Base-by-base conservation (phyloP, 495 filamentous ascomycete species). In the Haplographium delicatum region DNA sequence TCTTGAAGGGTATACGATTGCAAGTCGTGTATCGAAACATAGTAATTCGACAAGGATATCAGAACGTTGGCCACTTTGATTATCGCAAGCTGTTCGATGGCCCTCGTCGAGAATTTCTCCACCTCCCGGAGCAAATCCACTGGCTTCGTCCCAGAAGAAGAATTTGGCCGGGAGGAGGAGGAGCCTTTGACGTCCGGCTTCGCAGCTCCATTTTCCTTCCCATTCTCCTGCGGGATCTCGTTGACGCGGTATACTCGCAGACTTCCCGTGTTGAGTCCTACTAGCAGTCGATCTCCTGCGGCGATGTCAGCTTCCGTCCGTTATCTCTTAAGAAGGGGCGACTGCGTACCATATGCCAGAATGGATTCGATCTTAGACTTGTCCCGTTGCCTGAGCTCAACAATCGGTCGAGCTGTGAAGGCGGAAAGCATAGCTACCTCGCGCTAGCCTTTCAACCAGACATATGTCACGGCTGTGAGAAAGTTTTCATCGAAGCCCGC, bases 311-410 rank as follows among this genome's bases (percentile, higher is more conserved):
- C 13, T 49, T 16, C 6, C 20, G 0, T 5, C 4, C 5, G 26
- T 3, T 1, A 24, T 20, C 20, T 41, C 25, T 28, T 26, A 26
- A 13, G 19, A 53, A n/a, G n/a, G n/a, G n/a, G n/a, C n/a, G n/a
- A n/a, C n/a, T 9, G 41, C 66, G 38, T 69, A 89, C 85, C 89
- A 69, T 95, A 89, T 53, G 93, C 86, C 30, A 96, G 77, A 49
- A 97, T 84, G 4, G 87, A 88, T 68, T 97, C 91, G 65, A 99
- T 96, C 75, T 82, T 88, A 40, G 87, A 94, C 71, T 91, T 95
- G 77, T 97, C 93, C 62, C 89, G 83, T 62, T 82, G 82, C 70
- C 85, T 91, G 53, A 99, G 85, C 84, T 99, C 93, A 74, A 96
- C 84, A 61, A 97, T 86, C 54, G 94, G 86, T 63, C 87, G 87